Evolutionary conservation across 345 rosid genomes (phyloP).

Genomic region (Psidium friedrichsthalianum): DNA sequence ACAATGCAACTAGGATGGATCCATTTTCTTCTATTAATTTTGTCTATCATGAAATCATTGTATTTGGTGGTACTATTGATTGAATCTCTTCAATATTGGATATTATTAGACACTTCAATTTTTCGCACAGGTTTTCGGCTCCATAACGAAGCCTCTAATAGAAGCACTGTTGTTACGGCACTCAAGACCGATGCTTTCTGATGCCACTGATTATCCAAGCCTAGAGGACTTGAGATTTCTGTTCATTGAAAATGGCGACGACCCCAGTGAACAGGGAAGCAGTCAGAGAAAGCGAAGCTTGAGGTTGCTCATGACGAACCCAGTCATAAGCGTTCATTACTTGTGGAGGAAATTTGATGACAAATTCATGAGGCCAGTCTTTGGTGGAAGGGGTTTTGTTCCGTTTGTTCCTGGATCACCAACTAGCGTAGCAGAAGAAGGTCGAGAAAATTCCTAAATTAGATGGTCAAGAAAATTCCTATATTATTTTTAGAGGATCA

Average conservation of each 20-base stretch:
- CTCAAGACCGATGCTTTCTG: constrained; percentile 22
- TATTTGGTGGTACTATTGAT: neutral
- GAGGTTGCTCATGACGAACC: constrained; percentile 35
- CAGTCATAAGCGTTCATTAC: constrained; percentile 44
- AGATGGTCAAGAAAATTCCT: neutral
- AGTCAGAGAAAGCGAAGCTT: constrained; percentile 12
- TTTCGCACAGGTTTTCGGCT: constrained; percentile 42
- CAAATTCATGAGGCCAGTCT: constrained; percentile 55
- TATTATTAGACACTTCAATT: neutral
- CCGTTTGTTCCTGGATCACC: constrained; percentile 47
- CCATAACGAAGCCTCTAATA: constrained; percentile 51
- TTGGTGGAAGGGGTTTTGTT: constrained; percentile 64
- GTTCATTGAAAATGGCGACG: constrained; percentile 37
- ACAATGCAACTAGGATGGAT: neutral
- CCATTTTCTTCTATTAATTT: neutral
- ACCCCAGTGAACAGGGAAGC: constrained; percentile 13
- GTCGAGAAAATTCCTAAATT: neutral
- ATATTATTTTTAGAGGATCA: neutral
- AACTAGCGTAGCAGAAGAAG: constrained; percentile 23
- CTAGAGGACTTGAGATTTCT: constrained; percentile 45
- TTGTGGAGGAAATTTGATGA: constrained; percentile 64
- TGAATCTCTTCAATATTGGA: neutral
- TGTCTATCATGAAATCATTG: neutral
- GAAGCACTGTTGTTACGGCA: constrained; percentile 31
- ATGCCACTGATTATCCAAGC: constrained; percentile 30